phyloP scores from a whole-genome alignment of 2,329 filamentous ascomycete species.

The Myriosclerotinia scirpicola region DNA sequence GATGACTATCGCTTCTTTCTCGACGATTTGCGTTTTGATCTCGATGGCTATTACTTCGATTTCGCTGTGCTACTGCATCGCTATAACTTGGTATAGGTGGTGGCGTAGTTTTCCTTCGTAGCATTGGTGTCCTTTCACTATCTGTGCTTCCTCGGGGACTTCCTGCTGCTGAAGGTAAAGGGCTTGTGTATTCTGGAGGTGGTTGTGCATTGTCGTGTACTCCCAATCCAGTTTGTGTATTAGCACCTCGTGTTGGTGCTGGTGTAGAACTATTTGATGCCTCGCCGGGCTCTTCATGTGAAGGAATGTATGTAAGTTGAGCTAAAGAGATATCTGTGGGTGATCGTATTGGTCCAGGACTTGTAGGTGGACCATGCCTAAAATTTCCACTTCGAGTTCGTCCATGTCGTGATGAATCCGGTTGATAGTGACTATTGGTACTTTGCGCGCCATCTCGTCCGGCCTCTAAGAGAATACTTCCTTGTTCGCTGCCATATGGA shows the following conservation, averaged over 20 bases:
- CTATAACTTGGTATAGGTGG: constrained; percentile 42
- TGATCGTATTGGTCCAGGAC: constrained; percentile 83
- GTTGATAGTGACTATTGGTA: constrained; percentile 44
- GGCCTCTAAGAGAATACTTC: constrained; percentile 89
- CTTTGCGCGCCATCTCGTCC: constrained; percentile 58
- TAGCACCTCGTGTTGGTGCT: constrained; percentile 27
- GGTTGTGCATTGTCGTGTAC: constrained; percentile 56
- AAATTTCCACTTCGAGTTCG: constrained; percentile 77
- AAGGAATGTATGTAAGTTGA: constrained; percentile 72
- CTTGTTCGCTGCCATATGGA: constrained; percentile 95
- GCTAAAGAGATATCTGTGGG: constrained; percentile 96
- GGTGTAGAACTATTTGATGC: constrained; percentile 42
- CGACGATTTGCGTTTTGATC: constrained; percentile 27
- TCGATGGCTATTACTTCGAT: constrained; percentile 32
- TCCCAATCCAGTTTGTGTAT: constrained; percentile 30
- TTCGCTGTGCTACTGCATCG: constrained; percentile 39
- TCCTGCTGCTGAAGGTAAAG: constrained; percentile 51
- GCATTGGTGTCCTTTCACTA: constrained; percentile 55
- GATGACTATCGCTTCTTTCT: constrained; percentile 28
- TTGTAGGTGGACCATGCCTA: constrained; percentile 70
- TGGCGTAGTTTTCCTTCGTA: constrained; percentile 40
- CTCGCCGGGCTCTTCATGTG: constrained; percentile 64
- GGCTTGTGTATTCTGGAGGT: constrained; percentile 71
- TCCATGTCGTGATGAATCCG: constrained; percentile 55
- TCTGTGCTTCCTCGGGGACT: constrained; percentile 54